phyloP scores from a whole-genome alignment of 345 rosid genomes.

The Eucalyptus camaldulensis region DNA sequence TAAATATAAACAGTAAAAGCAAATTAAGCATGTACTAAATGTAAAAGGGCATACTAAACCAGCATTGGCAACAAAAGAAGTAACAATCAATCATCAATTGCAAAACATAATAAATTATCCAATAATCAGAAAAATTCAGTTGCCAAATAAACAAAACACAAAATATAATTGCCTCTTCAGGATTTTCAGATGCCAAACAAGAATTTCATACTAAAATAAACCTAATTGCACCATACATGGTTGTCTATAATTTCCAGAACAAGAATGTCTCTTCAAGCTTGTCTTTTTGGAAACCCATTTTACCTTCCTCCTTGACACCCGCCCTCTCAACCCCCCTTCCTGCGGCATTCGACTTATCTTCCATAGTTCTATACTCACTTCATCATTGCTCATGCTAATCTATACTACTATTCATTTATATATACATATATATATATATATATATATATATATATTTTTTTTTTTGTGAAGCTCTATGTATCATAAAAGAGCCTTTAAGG shows the following conservation, averaged over 20 bases:
- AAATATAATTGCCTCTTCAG: background rate
- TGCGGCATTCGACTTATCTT: background rate
- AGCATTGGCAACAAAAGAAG: background rate
- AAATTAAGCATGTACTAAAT: background rate
- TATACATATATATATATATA: no score
- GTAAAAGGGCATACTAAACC: background rate
- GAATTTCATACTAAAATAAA: background rate
- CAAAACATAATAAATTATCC: background rate
- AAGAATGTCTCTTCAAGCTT: background rate
- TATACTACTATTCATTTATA: background rate
- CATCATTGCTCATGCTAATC: background rate
- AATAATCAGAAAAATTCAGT: background rate
- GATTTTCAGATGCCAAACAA: background rate
- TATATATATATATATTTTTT: background rate
- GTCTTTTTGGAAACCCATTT: background rate
- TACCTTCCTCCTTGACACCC: background rate
- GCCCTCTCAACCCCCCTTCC: background rate
- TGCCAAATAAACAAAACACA: background rate
- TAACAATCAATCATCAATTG: background rate
- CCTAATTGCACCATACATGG: background rate
- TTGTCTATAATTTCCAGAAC: background rate
- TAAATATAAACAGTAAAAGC: background rate
- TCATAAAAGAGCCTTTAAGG: background rate
- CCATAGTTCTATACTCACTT: background rate
- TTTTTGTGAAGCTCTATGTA: background rate